Evolutionary conservation across 2,329 filamentous ascomycete species (phyloP), one percentile per base, ranked within the genome.

Genomic region (Claviceps quebecensis): DNA sequence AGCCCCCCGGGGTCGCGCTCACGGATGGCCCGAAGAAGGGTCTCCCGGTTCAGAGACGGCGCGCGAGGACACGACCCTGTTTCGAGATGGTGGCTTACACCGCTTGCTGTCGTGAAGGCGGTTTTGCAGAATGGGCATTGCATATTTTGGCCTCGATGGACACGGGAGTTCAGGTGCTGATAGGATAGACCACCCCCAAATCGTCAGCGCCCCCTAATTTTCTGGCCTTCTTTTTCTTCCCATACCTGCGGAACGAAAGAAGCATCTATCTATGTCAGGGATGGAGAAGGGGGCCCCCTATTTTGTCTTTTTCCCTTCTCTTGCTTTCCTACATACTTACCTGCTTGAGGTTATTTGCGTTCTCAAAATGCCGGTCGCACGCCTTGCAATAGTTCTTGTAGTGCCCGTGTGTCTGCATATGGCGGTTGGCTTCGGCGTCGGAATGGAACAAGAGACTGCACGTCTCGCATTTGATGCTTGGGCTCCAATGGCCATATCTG

Each of bases 71-170:
- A 83, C 0, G 67, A 61, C n/a, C 73, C 73, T 0, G 59, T 63
- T 55, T 84, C 80, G 2, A 83, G 60, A 55, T 83, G 76, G 58
- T 78, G 67, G 0, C 65, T 59, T 2, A 81, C 54, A 11, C 76
- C 79, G 1, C 72, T 75, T 2, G 76, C 76, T 0, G 73, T 72
- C 11, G 71, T 65, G 55, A 68, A 78, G 5, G 4, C 17, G 1
- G 39, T 53, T 38, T 65, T 59, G 64, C 80, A 84, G 58, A 77
- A 81, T 0, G 75, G 78, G 52, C 80, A 84, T 0, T 40, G 1
- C 7, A 80, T 60, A 2, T 61, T 61, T 0, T 47, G 53, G 50
- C 72, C 71, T 0, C 67, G 68, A 55, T 84, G 80, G 48, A 61
- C 57, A 6, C 65, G 65, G 0, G 77, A 81, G 36, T 73, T 74